Evolutionary conservation across 2,329 filamentous ascomycete species (phyloP).

Genomic region (Ophiocordyceps polyrhachis-furcata): DNA sequence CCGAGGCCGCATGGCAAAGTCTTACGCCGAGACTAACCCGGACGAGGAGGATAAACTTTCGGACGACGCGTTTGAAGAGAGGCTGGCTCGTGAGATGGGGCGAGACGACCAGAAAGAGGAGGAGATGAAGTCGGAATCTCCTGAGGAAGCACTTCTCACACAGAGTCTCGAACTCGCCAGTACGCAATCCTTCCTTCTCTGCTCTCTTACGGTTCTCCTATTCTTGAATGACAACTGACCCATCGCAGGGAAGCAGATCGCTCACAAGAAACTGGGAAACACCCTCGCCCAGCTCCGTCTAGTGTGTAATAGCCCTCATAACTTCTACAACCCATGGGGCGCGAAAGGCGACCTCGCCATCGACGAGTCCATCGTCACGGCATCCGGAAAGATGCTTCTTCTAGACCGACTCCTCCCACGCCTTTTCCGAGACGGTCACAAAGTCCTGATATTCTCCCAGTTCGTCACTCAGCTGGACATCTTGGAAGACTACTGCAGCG

Average conservation of each 20-base stretch:
- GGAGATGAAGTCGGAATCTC: slow-evolving; percentile 12
- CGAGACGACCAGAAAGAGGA: slow-evolving; percentile 6
- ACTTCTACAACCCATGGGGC: slow-evolving; percentile 87
- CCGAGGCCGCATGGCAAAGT: slow-evolving; percentile 27
- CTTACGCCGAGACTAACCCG: slow-evolving; percentile 36
- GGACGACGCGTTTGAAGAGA: slow-evolving; percentile 69
- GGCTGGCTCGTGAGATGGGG: slow-evolving; percentile 26
- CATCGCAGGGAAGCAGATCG: slow-evolving; percentile 55
- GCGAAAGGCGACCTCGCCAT: slow-evolving; percentile 36
- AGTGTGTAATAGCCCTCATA: slow-evolving; percentile 85
- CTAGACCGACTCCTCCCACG: slow-evolving; percentile 68
- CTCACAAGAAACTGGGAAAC: slow-evolving; percentile 81
- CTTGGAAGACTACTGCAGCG: slow-evolving; percentile 62
- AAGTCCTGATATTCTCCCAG: slow-evolving; percentile 90
- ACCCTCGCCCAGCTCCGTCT: slow-evolving; percentile 80
- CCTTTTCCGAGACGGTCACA: slow-evolving; percentile 59
- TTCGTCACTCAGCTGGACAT: slow-evolving; percentile 92
- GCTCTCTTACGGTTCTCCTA: neutral
- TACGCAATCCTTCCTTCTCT: slow-evolving; percentile 19
- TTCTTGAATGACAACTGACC: neutral
- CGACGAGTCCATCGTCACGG: slow-evolving; percentile 68
- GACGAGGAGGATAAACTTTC: slow-evolving; percentile 44
- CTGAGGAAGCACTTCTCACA: slow-evolving; percentile 44
- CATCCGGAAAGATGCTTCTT: slow-evolving; percentile 89
- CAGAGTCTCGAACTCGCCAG: slow-evolving; percentile 60